Conservation (phyloP, 1,139 yeast genomes). For the Hemisphaericaspora xylofermentans region DNA sequence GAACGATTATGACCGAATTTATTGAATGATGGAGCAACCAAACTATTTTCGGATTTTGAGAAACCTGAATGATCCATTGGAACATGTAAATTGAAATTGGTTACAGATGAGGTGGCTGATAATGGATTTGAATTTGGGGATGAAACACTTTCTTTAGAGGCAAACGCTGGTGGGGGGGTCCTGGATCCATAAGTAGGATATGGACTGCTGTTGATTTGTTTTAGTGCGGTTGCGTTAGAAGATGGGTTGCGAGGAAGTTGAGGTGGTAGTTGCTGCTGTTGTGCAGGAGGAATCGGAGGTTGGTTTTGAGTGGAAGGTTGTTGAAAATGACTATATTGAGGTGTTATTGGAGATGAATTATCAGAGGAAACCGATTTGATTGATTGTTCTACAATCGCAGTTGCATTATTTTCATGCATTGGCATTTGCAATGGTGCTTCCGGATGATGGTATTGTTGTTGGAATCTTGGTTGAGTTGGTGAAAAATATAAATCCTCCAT, state of each 20-base stretch:
- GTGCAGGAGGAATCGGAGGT: slow-evolving; percentile 1
- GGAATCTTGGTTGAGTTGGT: slow-evolving; percentile 11
- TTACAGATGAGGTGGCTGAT: slow-evolving; percentile 40
- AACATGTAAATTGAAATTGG: slow-evolving; percentile 32
- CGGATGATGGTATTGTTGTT: slow-evolving; percentile 3
- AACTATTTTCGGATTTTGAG: slow-evolving; percentile 34
- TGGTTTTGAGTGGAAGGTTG: background rate
- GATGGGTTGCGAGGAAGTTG: slow-evolving; percentile 6
- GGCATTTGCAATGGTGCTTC: slow-evolving; percentile 1
- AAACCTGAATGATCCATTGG: slow-evolving; percentile 13
- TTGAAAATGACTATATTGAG: slow-evolving; percentile 4
- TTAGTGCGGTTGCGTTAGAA: slow-evolving; percentile 9
- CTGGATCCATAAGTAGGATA: slow-evolving; percentile 18
- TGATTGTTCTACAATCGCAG: background rate
- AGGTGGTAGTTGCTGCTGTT: slow-evolving; percentile 6
- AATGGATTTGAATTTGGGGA: slow-evolving; percentile 35
- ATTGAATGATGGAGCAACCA: slow-evolving; percentile 19
- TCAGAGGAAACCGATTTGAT: background rate
- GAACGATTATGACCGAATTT: slow-evolving; percentile 35
- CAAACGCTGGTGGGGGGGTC: slow-evolving; percentile 24
- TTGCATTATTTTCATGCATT: background rate
- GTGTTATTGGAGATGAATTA: slow-evolving; percentile 1
- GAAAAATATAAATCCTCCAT: slow-evolving; percentile 15
- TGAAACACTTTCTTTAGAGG: slow-evolving; percentile 15
- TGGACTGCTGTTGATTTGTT: slow-evolving; percentile 13